Conservation (phyloP, 2,329 filamentous ascomycete genomes). For the Fusarium irregulare region DNA sequence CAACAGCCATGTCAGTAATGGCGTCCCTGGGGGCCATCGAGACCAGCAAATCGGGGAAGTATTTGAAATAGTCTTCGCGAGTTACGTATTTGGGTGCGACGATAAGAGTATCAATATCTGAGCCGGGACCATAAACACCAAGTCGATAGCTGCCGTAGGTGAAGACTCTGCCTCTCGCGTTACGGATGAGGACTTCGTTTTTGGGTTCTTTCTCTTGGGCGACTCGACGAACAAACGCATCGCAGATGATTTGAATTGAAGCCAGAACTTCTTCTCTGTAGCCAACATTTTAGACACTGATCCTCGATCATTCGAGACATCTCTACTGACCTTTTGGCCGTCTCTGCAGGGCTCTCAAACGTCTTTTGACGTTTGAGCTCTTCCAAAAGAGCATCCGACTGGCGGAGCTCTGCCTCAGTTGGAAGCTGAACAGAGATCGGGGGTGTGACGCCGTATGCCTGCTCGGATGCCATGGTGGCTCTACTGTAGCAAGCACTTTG, state of each 20-base stretch:
- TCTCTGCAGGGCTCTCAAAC: conserved; percentile 87
- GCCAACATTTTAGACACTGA: conserved; percentile 15
- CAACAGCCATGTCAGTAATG: conserved; percentile 85
- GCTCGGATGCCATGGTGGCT: conserved; percentile 54
- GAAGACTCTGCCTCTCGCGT: conserved; percentile 91
- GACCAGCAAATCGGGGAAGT: conserved; percentile 84
- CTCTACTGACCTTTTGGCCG: conserved; percentile 75
- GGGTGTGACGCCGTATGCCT: conserved; percentile 76
- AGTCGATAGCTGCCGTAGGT: conserved; percentile 96
- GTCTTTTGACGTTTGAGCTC: conserved; percentile 91
- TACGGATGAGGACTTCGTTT: conserved; percentile 80
- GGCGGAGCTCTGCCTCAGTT: conserved; percentile 78
- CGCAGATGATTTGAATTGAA: conserved; percentile 80
- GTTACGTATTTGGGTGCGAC: conserved; percentile 90
- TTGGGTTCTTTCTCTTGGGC: conserved; percentile 77
- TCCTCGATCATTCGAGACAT: background rate
- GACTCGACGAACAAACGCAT: conserved; percentile 88
- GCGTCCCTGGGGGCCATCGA: conserved; percentile 81
- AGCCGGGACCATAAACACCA: conserved; percentile 93
- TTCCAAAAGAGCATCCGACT: conserved; percentile 82
- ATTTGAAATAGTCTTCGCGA: conserved; percentile 90
- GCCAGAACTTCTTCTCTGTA: conserved; percentile 69
- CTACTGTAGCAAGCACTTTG: conserved; percentile 7
- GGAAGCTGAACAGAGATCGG: conserved; percentile 84
- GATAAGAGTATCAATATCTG: conserved; percentile 97